Conservation (phyloP, 306 rosid genomes). For the Urtica urens region DNA sequence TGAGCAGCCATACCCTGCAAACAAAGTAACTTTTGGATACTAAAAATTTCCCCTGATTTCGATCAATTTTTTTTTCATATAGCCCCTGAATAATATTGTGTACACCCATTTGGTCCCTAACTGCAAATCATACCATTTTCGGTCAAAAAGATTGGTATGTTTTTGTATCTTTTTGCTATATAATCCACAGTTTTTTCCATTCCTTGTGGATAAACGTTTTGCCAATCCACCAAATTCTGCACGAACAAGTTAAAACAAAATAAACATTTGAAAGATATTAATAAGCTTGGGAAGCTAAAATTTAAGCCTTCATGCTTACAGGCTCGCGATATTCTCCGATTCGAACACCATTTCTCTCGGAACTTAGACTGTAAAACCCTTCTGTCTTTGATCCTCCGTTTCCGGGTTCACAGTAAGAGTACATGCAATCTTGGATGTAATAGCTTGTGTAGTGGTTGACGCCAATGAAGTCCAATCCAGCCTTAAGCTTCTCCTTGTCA, state of each 20-base stretch:
- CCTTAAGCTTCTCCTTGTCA: constrained; percentile 4
- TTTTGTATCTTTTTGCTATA: constrained; percentile 4
- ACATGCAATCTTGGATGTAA: constrained; percentile 7
- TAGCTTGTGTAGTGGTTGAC: constrained; percentile 7
- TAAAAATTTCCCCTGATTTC: not conserved
- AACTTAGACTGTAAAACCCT: constrained; percentile 2
- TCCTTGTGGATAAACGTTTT: constrained; percentile 9
- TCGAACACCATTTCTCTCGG: constrained; percentile 3
- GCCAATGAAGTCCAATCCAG: constrained; percentile 15
- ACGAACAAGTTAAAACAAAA: not conserved
- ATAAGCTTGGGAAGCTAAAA: not conserved
- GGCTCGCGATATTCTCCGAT: constrained; percentile 4
- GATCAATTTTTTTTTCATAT: not conserved
- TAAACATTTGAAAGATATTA: not conserved
- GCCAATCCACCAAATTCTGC: constrained; percentile 2
- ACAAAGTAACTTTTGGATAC: too few relatives aligned
- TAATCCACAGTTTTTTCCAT: constrained; percentile 3
- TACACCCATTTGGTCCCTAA: not conserved
- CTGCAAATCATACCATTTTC: constrained; percentile 8
- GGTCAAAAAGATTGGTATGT: constrained; percentile 8
- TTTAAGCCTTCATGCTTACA: not conserved
- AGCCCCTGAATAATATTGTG: too few relatives aligned
- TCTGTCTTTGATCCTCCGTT: constrained; percentile 2
- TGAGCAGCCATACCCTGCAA: constrained; percentile 2
- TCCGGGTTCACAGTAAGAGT: constrained; percentile 4